Evolutionary conservation across 1,284 basidiomycete genomes (phyloP).

Genomic region (Macrocystidia cucumis): DNA sequence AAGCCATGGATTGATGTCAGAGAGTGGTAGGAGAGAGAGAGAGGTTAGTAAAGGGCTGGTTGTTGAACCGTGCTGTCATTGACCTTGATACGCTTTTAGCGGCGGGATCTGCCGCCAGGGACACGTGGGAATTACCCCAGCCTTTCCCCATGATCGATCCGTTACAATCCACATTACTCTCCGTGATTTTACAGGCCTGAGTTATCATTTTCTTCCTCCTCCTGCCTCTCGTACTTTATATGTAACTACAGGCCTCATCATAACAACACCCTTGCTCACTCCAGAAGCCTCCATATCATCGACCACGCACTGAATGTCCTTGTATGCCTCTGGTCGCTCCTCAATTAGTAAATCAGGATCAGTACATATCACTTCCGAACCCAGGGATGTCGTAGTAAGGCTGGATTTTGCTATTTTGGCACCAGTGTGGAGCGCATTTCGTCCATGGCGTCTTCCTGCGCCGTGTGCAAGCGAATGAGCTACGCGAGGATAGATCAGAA

Average conservation of each 20-base stretch:
- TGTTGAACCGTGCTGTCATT: too few relatives aligned
- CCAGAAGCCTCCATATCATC: constrained; percentile 23
- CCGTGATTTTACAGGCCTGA: constrained; percentile 3
- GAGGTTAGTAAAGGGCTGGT: background rate
- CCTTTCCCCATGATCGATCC: constrained; percentile 4
- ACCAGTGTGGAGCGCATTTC: constrained; percentile 21
- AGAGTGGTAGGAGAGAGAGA: background rate
- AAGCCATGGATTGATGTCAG: constrained; percentile 18
- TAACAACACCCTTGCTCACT: constrained; percentile 19
- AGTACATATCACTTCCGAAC: constrained; percentile 26
- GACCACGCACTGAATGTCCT: constrained; percentile 24
- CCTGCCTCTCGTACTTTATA: constrained; percentile 22
- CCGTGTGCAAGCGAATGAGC: constrained; percentile 29
- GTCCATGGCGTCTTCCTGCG: constrained; percentile 25
- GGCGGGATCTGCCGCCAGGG: background rate
- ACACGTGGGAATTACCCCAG: constrained; percentile 4
- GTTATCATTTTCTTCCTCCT: constrained; percentile 9
- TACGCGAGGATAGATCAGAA: constrained; percentile 10
- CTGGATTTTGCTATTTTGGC: constrained; percentile 19
- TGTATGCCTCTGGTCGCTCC: constrained; percentile 31
- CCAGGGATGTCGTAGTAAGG: constrained; percentile 23
- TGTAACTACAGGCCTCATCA: constrained; percentile 23
- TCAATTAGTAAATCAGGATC: constrained; percentile 26
- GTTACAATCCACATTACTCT: constrained; percentile 5
- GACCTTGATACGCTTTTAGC: background rate